Base-by-base conservation (phyloP, 768 basidiomycete species). In the Wakefieldia striispora region DNA sequence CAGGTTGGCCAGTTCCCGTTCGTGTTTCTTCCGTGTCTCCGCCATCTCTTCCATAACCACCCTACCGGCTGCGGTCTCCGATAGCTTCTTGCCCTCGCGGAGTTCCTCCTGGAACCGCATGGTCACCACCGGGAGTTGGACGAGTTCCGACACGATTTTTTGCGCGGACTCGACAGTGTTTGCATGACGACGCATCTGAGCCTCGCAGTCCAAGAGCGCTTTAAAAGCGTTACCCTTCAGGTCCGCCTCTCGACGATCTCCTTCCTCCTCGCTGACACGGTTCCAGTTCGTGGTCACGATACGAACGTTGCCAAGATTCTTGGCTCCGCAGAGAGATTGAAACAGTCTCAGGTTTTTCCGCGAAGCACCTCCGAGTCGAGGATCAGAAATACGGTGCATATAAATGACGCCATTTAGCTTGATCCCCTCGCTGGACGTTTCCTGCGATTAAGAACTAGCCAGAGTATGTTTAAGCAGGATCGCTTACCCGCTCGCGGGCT, bases 241-340 rank as follows among this genome's bases (percentile, higher is more conserved):
- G 20, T 68, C 71, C 11, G 19, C 21, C 39, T 40, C 70, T 16
- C 72, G 62, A 21, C 40, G 39, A 20, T 53, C 40, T 12, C 63
- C 70, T 2, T 66, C 48, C 6, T 59, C 55, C 19, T 46, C 43
- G 9, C 53, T 58, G 29, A 73, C 65, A 33, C 66, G 55, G 16
- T 61, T 67, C 76, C 77, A 78, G 72, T 72, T 77, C n/a, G 68
- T 78, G 2, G 78, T 78, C 29, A 71, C 70, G 40, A 79, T 69
- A 3, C 73, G 60, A 14, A 79, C 74, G 42, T 72, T 77, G 26
- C 60, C 50, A 14, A 78, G 68, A 11, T 72, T 65, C 12, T 48
- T 58, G 21, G 71, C 69, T 1, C 78, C 77, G 44, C 77, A 80
- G n/a, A 80, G 64, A 45, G 71, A 64, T 17, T 68, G 56, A 60